Evolutionary conservation across 306 rosid species (phyloP).

Genomic region (Citrullus mucosospermus): DNA sequence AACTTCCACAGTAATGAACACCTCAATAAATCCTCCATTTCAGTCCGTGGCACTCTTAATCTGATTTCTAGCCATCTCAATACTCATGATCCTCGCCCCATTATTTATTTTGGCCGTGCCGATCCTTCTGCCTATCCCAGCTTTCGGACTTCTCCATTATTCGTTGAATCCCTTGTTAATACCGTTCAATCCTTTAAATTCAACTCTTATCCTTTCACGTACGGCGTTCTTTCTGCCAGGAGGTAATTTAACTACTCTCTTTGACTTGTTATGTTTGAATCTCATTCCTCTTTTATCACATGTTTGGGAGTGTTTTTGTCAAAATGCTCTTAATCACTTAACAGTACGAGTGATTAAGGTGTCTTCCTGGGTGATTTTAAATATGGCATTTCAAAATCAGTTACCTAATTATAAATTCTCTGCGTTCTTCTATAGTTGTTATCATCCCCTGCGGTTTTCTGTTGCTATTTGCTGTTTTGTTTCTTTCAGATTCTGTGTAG

Average conservation of each 20-base stretch:
- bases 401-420: background rate
- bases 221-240: constrained; percentile 28
- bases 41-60: constrained; percentile 33
- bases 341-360: too few species aligned
- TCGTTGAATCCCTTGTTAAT: constrained; percentile 20
- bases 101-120: constrained; percentile 30
- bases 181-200: constrained; percentile 28
- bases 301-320: too few species aligned
- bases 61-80: constrained; percentile 10
- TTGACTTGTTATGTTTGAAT: background rate
- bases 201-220: constrained; percentile 44
- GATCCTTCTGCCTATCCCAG: constrained; percentile 36
- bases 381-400: too few species aligned
- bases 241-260: constrained; percentile 17
- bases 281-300: background rate
- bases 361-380: too few species aligned
- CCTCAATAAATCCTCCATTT: constrained; percentile 26
- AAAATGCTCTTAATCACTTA: too few species aligned
- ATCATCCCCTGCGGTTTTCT: background rate
- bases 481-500: background rate
- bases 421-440: background rate
- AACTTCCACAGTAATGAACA: constrained; percentile 32
- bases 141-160: constrained; percentile 17
- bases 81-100: constrained; percentile 12
- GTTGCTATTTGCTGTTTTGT: background rate